Evolutionary conservation across 306 rosid genomes (phyloP), one percentile per base, ranked within the genome.

Genomic region (Begonia fuchsioides): DNA sequence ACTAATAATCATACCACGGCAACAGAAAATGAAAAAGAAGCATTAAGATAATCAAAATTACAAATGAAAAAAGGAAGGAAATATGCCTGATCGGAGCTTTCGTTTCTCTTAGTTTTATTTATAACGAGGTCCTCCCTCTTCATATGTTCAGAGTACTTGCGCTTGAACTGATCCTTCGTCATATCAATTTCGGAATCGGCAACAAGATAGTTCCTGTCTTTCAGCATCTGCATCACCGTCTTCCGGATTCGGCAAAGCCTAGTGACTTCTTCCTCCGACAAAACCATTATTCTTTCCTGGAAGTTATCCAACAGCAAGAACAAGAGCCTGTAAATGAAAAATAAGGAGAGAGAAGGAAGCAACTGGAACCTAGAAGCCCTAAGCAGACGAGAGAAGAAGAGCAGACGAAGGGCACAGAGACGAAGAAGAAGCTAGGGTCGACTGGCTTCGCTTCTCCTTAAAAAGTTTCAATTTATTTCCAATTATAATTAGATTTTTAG

Each of bases 141-240:
- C 92, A 77, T 68, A 66, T 53, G 40, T 0, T 75, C 79, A 0
- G 74, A 73, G 35, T 26, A 26, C 35, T 26, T 26, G 35, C 35
- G 35, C 35, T 39, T 65, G 63, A 80, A 75, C 43, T 84, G 76
- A 9, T 62, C 35, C 18, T 51, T 73, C 1, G 85, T 54, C 82
- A 86, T 57, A 62, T 72, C 76, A 44, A 78, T 17, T 54, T 86
- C 88, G 9, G 44, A 63, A 26, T 86, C 93, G 0, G 63, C 75
- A 9, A 86, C 80, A 0, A 76, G 55, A 57, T 69, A 86, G 13
- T 61, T 57, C 15, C 35, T 26, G 16, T 82, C 94, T 41, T 65
- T 65, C 17, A 87, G 66, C 87, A 87, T 83, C 44, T 80, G 77
- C 79, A 87, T 68, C 58, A 83, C 75, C 0, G 79, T 83, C 57